These are phyloP conservation scores for Trypanosoma cruzi DNA, from an alignment of 208 protist species.

Conservation along the genomic window DNA sequence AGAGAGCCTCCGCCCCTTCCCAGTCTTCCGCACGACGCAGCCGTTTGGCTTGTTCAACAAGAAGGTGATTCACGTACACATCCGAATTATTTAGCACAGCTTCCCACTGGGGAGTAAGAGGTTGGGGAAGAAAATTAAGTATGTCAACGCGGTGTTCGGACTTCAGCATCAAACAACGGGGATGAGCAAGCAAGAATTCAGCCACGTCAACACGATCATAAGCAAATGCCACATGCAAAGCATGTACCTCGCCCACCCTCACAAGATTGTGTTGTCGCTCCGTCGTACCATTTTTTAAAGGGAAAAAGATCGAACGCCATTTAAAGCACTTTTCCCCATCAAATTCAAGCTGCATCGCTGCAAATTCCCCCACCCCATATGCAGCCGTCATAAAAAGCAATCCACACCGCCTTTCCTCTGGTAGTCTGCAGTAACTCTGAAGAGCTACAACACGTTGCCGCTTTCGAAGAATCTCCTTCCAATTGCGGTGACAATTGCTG, in stretches of 20 bases:
- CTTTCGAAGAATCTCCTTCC: constrained; percentile 29
- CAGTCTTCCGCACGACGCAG: constrained; percentile 8
- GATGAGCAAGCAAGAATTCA: constrained; percentile 14
- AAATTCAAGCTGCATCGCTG: constrained; percentile 37
- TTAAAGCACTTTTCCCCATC: constrained; percentile 11
- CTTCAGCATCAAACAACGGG: constrained; percentile 20
- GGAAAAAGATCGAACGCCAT: constrained; percentile 20
- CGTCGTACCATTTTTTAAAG: constrained; percentile 4
- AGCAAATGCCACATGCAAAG: constrained; percentile 35
- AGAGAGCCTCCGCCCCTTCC: constrained; percentile 11
- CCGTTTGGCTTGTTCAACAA: constrained; percentile 26
- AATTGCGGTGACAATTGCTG: constrained; percentile 44
- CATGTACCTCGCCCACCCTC: constrained; percentile 24
- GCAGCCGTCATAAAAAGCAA: constrained; percentile 44
- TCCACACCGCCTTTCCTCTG: constrained; percentile 15
- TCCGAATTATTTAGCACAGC: constrained; percentile 24
- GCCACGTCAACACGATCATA: constrained; percentile 17
- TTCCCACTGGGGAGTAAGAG: constrained; percentile 1
- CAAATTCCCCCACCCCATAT: constrained; percentile 39
- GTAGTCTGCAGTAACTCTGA: constrained; percentile 35
- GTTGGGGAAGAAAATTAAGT: constrained; percentile 16
- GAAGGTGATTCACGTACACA: constrained; percentile 25
- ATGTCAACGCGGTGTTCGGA: constrained; percentile 22
- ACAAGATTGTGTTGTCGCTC: constrained; percentile 11
- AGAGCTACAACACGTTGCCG: constrained; percentile 17